phyloP scores from a whole-genome alignment of 129 eudicot species.

The Centrapalus pauciflorus region DNA sequence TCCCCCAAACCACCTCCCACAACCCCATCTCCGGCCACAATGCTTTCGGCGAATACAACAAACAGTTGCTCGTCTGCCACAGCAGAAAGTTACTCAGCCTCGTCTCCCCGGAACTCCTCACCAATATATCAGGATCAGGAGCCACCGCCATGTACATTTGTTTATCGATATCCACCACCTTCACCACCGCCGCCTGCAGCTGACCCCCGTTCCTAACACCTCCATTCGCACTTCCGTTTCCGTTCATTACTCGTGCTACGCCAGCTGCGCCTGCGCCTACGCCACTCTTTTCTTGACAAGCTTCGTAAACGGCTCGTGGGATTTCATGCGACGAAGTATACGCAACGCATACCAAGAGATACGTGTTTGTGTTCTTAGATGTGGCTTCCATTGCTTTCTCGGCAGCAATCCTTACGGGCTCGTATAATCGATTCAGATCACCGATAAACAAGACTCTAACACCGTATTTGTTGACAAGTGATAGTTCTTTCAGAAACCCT shows the following conservation, averaged over 20 bases:
- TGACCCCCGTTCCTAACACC: neutral
- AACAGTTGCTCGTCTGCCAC: conserved; percentile 48
- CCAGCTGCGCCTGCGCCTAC: conserved; percentile 2
- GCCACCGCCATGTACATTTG: conserved; percentile 59
- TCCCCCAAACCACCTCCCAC: conserved; percentile 51
- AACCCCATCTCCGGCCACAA: conserved; percentile 71
- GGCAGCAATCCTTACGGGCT: conserved; percentile 49
- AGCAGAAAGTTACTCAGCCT: conserved; percentile 61
- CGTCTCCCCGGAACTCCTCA: conserved; percentile 66
- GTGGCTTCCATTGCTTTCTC: conserved; percentile 55
- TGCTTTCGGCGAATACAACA: conserved; percentile 44
- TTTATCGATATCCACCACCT: conserved; percentile 44
- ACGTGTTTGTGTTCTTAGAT: conserved; percentile 22
- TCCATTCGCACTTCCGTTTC: neutral
- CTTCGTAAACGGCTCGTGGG: conserved; percentile 39
- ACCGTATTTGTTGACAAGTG: conserved; percentile 42
- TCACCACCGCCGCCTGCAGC: neutral
- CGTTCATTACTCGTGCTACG: neutral
- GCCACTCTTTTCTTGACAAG: conserved; percentile 39
- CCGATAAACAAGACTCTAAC: conserved; percentile 50
- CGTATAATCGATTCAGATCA: conserved; percentile 43
- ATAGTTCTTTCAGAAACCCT: conserved; percentile 50
- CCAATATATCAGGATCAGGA: conserved; percentile 57
- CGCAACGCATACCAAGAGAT: conserved; percentile 49
- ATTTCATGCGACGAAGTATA: conserved; percentile 72